Percentiles rank a stretch among this genome's conserved stretches.
Conservation (phyloP, 306 rosid genomes). For the Acacia crassicarpa region DNA sequence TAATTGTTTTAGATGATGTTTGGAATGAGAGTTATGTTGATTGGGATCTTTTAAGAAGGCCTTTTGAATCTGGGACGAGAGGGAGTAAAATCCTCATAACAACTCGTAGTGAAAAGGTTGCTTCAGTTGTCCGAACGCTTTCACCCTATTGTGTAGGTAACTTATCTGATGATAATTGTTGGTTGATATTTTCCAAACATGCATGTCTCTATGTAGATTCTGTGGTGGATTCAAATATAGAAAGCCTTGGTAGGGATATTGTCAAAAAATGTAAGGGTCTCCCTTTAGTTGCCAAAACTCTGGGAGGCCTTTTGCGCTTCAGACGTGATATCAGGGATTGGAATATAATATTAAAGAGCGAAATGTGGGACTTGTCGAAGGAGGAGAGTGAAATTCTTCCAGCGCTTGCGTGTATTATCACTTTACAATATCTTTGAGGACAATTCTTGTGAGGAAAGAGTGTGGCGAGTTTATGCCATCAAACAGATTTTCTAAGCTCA, state of each 20-base stretch:
- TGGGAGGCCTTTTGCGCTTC: slow-evolving; percentile 21
- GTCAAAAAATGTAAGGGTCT: slow-evolving; percentile 29
- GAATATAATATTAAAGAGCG: slow-evolving; percentile 7
- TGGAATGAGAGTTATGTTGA: slow-evolving; percentile 3
- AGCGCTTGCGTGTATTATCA: too few relatives aligned
- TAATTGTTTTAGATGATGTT: slow-evolving; percentile 32
- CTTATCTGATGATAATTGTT: neutral
- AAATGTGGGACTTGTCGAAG: slow-evolving; percentile 6
- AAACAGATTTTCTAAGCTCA: neutral
- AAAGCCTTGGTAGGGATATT: neutral
- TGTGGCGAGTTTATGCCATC: neutral
- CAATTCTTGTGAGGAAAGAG: neutral
- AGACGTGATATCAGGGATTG: neutral
- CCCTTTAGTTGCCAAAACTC: slow-evolving; percentile 30
- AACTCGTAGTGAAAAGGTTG: slow-evolving; percentile 8
- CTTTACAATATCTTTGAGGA: neutral
- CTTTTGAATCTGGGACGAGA: neutral
- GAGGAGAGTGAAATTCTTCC: slow-evolving; percentile 15
- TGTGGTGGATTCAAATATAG: neutral
- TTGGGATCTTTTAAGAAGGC: neutral
- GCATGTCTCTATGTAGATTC: neutral
- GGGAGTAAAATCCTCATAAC: slow-evolving; percentile 35
- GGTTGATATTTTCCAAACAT: slow-evolving; percentile 6
- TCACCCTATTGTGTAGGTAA: neutral
- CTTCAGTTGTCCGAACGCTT: neutral